These are phyloP conservation scores for Prunus campanulata DNA, from an alignment of 306 rosid species.

Conservation along the genomic window DNA sequence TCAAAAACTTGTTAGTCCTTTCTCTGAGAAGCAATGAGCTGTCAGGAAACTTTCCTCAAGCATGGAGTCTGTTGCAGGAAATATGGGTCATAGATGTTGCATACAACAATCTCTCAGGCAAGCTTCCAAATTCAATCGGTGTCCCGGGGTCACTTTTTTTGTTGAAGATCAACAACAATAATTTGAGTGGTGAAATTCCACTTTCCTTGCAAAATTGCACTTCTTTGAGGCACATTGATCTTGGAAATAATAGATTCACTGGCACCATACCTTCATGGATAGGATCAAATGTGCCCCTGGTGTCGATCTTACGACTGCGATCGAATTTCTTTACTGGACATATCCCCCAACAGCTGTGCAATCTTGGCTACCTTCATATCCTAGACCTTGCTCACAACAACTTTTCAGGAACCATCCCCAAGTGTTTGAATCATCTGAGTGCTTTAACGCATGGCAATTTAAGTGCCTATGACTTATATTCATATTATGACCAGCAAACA, in stretches of 20 bases:
- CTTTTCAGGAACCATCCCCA: conserved; percentile 8
- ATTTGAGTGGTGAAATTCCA: background rate
- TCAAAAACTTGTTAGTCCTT: background rate
- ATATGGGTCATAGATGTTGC: background rate
- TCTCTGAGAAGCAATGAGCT: background rate
- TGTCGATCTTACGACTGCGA: background rate
- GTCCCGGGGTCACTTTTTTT: background rate
- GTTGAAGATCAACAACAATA: background rate
- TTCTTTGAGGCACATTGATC: background rate
- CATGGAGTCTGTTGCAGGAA: background rate
- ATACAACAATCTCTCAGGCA: background rate
- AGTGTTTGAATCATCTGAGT: conserved; percentile 4
- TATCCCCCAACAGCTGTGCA: background rate
- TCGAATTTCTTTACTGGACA: background rate
- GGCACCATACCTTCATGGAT: conserved; percentile 1
- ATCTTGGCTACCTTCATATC: background rate
- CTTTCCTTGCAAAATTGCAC: background rate
- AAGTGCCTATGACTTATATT: background rate
- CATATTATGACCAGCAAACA: background rate
- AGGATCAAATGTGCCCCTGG: background rate
- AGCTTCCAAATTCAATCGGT: background rate
- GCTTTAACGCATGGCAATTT: background rate
- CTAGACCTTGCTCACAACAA: conserved; percentile 12
- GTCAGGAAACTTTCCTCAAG: background rate
- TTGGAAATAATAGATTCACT: background rate